These are phyloP conservation scores for Graphilbum sp. DNA, from an alignment of 2,329 filamentous ascomycete species.

Conservation along the genomic window DNA sequence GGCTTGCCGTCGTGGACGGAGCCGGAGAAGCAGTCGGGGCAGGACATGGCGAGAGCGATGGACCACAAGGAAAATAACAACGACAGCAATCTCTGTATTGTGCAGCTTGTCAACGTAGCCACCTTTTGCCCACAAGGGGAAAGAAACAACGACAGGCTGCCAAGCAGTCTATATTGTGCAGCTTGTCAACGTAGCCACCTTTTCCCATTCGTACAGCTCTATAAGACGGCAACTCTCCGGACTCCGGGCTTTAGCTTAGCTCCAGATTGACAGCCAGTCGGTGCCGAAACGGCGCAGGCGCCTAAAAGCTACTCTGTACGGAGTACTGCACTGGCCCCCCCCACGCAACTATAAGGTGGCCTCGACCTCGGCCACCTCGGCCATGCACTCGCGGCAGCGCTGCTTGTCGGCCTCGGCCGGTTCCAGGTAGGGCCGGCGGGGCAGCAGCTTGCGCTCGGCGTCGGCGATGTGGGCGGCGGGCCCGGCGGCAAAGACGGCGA, in stretches of 20 bases:
- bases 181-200: too few relatives aligned
- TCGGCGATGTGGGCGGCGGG: constrained; percentile 38
- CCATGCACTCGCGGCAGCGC: constrained; percentile 23
- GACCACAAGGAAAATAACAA: too few relatives aligned
- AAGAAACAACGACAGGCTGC: too few relatives aligned
- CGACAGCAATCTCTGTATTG: too few relatives aligned
- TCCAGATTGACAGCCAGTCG: background rate
- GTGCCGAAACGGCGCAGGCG: too few relatives aligned
- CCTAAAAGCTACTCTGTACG: too few relatives aligned
- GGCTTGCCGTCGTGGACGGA: constrained; percentile 26
- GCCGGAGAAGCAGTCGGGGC: constrained; percentile 29
- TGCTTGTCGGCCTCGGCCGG: constrained; percentile 26
- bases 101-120: too few relatives aligned
- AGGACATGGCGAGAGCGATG: constrained; percentile 13
- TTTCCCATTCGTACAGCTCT: too few relatives aligned
- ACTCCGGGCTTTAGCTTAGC: constrained; percentile 3
- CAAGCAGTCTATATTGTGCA: too few relatives aligned
- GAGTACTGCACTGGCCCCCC: too few relatives aligned
- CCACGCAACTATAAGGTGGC: constrained; percentile 12
- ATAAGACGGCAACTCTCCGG: too few relatives aligned
- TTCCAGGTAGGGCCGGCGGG: constrained; percentile 44
- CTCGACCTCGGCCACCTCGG: constrained; percentile 27
- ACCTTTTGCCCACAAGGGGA: too few relatives aligned
- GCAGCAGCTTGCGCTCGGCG: constrained; percentile 39
- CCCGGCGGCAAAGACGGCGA: constrained; percentile 38